A percentile compares a stretch with the other conserved stretches of the same genome.
Conservation (phyloP, 2,329 filamentous ascomycete genomes). For the Cercospora sp. region DNA sequence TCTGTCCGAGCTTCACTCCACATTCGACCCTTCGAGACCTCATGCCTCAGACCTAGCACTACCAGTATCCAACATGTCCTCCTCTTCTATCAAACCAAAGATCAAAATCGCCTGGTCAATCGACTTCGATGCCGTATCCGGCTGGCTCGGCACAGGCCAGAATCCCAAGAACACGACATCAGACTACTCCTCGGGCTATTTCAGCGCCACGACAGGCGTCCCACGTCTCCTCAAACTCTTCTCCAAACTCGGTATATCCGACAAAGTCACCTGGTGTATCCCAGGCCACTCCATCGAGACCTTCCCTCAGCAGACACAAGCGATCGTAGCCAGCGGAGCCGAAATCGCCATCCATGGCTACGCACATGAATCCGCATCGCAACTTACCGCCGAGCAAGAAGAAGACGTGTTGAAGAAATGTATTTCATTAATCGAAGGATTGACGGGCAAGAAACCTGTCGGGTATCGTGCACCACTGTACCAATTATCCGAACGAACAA, state of each 20-base stretch:
- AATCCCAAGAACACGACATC: constrained; percentile 56
- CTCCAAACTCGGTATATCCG: constrained; percentile 51
- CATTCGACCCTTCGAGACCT: not conserved
- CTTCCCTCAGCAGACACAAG: constrained; percentile 54
- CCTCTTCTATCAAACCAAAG: constrained; percentile 25
- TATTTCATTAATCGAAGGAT: constrained; percentile 45
- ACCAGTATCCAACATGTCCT: not conserved
- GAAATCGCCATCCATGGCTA: constrained; percentile 57
- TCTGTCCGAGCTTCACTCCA: constrained; percentile 4
- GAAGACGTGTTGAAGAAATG: constrained; percentile 53
- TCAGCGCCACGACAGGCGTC: constrained; percentile 58
- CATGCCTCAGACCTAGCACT: not conserved
- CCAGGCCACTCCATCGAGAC: constrained; percentile 61
- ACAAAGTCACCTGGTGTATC: constrained; percentile 61
- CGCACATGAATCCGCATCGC: constrained; percentile 49
- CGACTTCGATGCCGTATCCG: constrained; percentile 61
- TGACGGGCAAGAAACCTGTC: constrained; percentile 49
- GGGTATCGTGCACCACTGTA: constrained; percentile 57
- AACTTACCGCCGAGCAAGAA: constrained; percentile 53
- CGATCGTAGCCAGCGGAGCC: constrained; percentile 54
- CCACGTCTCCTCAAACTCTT: constrained; percentile 57
- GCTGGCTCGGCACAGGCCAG: constrained; percentile 60
- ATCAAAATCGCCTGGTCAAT: constrained; percentile 47
- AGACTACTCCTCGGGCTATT: constrained; percentile 58
- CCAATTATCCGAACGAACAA: constrained; percentile 51